Evolutionary conservation across 495 filamentous ascomycete genomes (phyloP).

Genomic region (Aspergillus kassunensis): DNA sequence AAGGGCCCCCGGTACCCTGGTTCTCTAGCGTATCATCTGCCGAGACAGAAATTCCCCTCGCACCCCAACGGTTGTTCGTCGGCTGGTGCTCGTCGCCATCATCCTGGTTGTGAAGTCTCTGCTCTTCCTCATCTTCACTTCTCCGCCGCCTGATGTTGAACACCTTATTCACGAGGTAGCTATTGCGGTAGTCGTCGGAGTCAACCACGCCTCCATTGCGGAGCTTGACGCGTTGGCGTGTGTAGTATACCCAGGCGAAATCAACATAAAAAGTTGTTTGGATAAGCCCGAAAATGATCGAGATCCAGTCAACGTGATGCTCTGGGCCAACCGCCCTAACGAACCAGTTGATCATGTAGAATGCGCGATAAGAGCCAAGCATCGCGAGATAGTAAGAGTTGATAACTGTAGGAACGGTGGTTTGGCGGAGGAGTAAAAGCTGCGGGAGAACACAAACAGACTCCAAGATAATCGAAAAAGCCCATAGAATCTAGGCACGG

Average conservation of each 20-base stretch:
- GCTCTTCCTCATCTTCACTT: slow-evolving; percentile 32
- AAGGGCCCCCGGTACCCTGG: slow-evolving; percentile 27
- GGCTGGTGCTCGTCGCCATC: slow-evolving; percentile 21
- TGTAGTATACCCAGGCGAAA: slow-evolving; percentile 96
- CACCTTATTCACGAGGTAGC: slow-evolving; percentile 63
- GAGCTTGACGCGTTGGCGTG: slow-evolving; percentile 89
- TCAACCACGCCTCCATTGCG: slow-evolving; percentile 90
- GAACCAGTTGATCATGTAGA: slow-evolving; percentile 95
- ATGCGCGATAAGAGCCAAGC: slow-evolving; percentile 80
- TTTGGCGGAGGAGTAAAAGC: slow-evolving; percentile 86
- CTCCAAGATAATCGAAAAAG: slow-evolving; percentile 87
- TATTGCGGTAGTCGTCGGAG: slow-evolving; percentile 76
- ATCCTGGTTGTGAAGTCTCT: slow-evolving; percentile 33
- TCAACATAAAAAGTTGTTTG: slow-evolving; percentile 91
- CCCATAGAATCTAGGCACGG: slow-evolving; percentile 61
- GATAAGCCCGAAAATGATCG: slow-evolving; percentile 78
- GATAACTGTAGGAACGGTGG: slow-evolving; percentile 91
- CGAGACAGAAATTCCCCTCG: slow-evolving; percentile 71
- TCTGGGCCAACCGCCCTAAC: slow-evolving; percentile 56
- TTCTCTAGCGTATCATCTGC: slow-evolving; percentile 69
- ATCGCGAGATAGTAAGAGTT: slow-evolving; percentile 90
- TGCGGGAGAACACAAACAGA: slow-evolving; percentile 88
- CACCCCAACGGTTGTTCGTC: slow-evolving; percentile 62
- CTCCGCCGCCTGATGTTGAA: slow-evolving; percentile 35
- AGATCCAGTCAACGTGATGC: slow-evolving; percentile 62